Evolutionary conservation across 2,329 filamentous ascomycete species (phyloP), one percentile per base, ranked within the genome.

Genomic region (Claviceps humidiphila): DNA sequence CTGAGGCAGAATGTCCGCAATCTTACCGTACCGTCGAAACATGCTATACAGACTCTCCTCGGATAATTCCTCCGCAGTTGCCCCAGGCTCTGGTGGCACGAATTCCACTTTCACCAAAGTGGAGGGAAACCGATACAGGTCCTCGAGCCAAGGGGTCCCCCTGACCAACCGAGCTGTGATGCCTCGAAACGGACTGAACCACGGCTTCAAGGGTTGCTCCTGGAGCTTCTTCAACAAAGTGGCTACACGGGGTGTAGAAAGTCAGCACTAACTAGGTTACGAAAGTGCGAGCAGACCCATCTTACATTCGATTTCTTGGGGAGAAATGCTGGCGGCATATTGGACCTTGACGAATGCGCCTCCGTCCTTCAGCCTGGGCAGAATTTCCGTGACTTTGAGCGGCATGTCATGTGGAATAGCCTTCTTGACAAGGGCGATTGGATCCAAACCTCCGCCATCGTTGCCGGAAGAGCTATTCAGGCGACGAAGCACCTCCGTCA

Each of bases 111-210:
- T 85, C 40, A 98, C 62, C 30, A 87, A 77, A 42, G 74, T 75
- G 53, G 83, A 88, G 0, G 93, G 93, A 49, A 89, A 82, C 6
- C 89, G 80, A 59, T 89, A 86, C 30, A 98, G 71, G 64, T 98
- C 93, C 63, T 97, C 93, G 2, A 97, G 77, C 93, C 93, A 98
- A 0, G 93, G 93, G 22, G 83, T 81, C 9, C 93, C 93, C 52
- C 81, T 75, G 2, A 98, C 93, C 6, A 89, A 71, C 24, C 82
- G 81, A 3, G 82, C 81, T 48, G 80, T 77, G 53, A 95, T 83
- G 14, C 77, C 71, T 22, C 80, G 76, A 57, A 95, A 84, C 0
- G 89, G 89, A 59, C 84, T 94, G 72, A 93, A 96, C 87, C 90
- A 95, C 2, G 91, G 90, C 55, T 82, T 87, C 40, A 95, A 78